These are phyloP conservation scores for Ascochyta koolunga DNA, from an alignment of 2,329 filamentous ascomycete genomes.

Conservation along the genomic window DNA sequence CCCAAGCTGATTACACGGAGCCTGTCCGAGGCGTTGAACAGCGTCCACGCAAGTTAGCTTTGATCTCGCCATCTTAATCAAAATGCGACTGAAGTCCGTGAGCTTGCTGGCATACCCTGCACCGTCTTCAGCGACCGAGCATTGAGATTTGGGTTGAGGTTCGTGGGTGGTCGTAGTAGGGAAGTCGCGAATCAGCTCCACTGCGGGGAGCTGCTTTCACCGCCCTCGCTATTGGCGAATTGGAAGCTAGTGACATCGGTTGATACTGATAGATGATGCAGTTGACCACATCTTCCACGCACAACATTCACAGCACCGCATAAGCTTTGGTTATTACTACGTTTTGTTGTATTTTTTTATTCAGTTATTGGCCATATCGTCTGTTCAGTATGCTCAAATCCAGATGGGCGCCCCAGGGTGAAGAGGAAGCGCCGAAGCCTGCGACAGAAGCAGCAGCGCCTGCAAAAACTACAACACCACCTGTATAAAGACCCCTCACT, in stretches of 20 bases:
- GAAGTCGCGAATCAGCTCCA: slow-evolving; percentile 1
- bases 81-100: no score
- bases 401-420: slow-evolving; percentile 38
- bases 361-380: background rate
- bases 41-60: background rate
- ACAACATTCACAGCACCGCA: background rate
- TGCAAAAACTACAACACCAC: slow-evolving; percentile 16
- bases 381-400: slow-evolving; percentile 38
- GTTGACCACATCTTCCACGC: background rate
- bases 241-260: background rate
- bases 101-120: no score
- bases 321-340: background rate
- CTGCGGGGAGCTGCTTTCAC: slow-evolving; percentile 15
- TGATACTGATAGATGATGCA: slow-evolving; percentile 11
- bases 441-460: slow-evolving; percentile 14
- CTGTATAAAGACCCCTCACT: slow-evolving; percentile 5
- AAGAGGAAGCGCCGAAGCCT: slow-evolving; percentile 16
- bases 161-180: background rate
- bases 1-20: background rate
- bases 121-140: no score
- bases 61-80: background rate
- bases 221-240: slow-evolving; percentile 11
- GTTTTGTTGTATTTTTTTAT: background rate
- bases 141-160: background rate
- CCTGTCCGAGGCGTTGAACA: background rate